Conservation (phyloP, 2,329 filamentous ascomycete genomes). For the Chaetomium globosum region DNA sequence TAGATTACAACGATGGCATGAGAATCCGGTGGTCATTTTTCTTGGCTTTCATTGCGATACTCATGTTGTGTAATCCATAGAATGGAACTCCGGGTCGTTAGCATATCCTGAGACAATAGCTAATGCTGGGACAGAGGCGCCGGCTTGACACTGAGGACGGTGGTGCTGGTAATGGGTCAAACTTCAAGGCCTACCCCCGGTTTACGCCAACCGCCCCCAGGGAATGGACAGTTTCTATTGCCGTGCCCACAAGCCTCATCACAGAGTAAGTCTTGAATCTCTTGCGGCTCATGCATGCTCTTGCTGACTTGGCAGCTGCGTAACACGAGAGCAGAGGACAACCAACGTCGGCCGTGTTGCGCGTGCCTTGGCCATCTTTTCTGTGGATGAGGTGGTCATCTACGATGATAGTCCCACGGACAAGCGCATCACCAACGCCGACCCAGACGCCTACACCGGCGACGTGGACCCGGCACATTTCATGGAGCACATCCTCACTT, state of each 20-base stretch:
- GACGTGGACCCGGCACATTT: slow-evolving; percentile 78
- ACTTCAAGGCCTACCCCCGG: slow-evolving; percentile 68
- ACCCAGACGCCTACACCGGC: slow-evolving; percentile 63
- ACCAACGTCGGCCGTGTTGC: slow-evolving; percentile 74
- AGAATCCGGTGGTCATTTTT: not conserved
- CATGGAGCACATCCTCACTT: slow-evolving; percentile 75
- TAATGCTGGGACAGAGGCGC: slow-evolving; percentile 49
- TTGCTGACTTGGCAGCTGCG: slow-evolving; percentile 55
- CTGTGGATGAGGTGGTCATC: slow-evolving; percentile 79
- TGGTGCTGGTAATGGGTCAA: slow-evolving; percentile 48
- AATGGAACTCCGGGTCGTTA: not conserved
- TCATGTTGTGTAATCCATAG: not conserved
- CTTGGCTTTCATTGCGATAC: not conserved
- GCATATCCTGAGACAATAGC: not conserved
- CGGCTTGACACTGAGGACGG: slow-evolving; percentile 49
- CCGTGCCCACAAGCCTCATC: slow-evolving; percentile 76
- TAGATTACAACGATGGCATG: not conserved
- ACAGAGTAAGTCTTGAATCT: slow-evolving; percentile 58
- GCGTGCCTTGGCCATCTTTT: slow-evolving; percentile 79
- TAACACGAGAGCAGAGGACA: slow-evolving; percentile 75
- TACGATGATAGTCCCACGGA: slow-evolving; percentile 68
- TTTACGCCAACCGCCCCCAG: slow-evolving; percentile 68
- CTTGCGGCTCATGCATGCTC: not conserved
- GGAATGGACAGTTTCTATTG: slow-evolving; percentile 74
- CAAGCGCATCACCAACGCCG: slow-evolving; percentile 51